Evolutionary conservation across 2,329 filamentous ascomycete genomes (phyloP).

Genomic region (Arthroderma sp.): DNA sequence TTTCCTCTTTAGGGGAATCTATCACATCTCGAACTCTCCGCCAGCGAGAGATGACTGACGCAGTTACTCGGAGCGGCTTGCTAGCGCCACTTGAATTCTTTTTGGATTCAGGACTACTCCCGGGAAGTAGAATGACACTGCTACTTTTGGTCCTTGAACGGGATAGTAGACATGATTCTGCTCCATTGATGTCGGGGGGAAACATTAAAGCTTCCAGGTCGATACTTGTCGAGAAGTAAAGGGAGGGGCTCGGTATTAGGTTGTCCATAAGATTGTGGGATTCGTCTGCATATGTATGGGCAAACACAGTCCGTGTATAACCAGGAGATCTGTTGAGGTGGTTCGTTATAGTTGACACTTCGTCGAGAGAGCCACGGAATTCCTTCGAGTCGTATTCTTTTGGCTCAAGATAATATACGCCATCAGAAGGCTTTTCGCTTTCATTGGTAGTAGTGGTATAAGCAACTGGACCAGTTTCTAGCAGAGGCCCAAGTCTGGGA

Average conservation of each 20-base stretch:
- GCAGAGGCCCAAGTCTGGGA: neutral
- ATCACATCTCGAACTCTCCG: constrained; percentile 7
- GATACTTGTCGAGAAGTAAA: constrained; percentile 9
- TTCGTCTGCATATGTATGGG: constrained; percentile 2
- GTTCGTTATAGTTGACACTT: neutral
- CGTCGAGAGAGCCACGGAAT: neutral
- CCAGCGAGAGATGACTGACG: constrained; percentile 14
- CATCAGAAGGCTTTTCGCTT: neutral
- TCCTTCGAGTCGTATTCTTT: neutral
- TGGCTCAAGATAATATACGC: neutral
- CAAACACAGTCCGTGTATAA: neutral
- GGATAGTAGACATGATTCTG: neutral
- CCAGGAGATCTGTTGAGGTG: neutral
- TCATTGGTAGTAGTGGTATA: neutral
- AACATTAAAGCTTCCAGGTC: neutral
- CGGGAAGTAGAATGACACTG: constrained; percentile 21
- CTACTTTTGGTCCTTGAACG: constrained; percentile 19
- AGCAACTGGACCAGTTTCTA: neutral
- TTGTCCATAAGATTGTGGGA: constrained; percentile 5
- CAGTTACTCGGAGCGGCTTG: constrained; percentile 7
- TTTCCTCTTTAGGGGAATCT: neutral
- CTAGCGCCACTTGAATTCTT: neutral
- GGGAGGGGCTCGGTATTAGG: constrained; percentile 9
- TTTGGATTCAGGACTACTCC: constrained; percentile 4
- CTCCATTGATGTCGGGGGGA: neutral